phyloP scores from a whole-genome alignment of 768 basidiomycete genomes.

The Rhodotorula graminis region DNA sequence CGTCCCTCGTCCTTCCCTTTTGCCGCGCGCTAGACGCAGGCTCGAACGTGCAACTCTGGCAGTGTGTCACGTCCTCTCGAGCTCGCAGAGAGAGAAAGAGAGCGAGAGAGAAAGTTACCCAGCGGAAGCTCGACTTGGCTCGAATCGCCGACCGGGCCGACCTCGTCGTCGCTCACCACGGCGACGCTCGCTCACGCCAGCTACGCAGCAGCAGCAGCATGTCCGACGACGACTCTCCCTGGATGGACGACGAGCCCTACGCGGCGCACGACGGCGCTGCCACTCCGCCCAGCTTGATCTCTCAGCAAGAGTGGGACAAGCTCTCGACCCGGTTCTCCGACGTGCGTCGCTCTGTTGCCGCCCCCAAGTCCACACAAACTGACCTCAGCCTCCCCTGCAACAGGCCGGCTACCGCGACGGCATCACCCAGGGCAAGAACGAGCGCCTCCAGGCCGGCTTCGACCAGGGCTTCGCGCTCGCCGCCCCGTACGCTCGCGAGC shows the following conservation, averaged over 20 bases:
- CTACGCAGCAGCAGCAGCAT: neutral
- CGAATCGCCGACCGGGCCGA: no score
- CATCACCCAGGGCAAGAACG: slow-evolving; percentile 84
- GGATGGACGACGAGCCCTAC: slow-evolving; percentile 22
- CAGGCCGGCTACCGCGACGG: slow-evolving; percentile 96
- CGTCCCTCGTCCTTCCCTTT: no score
- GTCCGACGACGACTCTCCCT: slow-evolving; percentile 24
- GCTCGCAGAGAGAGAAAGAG: neutral
- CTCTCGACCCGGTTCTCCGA: slow-evolving; percentile 30
- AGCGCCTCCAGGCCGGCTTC: slow-evolving; percentile 81
- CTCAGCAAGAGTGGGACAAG: slow-evolving; percentile 37
- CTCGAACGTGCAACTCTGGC: neutral
- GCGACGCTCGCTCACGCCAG: no score
- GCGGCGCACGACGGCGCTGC: neutral
- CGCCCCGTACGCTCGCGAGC: slow-evolving; percentile 65
- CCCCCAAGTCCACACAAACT: neutral
- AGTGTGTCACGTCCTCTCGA: neutral
- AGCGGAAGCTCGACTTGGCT: neutral
- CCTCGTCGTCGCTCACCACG: no score
- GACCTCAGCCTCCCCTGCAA: neutral
- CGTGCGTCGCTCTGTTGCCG: neutral
- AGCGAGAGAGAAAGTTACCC: no score
- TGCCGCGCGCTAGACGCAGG: neutral
- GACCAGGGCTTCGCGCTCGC: slow-evolving; percentile 76
- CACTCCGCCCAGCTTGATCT: slow-evolving; percentile 3